These are phyloP conservation scores for Discostella pseudostelligera DNA, from an alignment of 108 stramenopile genomes.

Conservation along the genomic window DNA sequence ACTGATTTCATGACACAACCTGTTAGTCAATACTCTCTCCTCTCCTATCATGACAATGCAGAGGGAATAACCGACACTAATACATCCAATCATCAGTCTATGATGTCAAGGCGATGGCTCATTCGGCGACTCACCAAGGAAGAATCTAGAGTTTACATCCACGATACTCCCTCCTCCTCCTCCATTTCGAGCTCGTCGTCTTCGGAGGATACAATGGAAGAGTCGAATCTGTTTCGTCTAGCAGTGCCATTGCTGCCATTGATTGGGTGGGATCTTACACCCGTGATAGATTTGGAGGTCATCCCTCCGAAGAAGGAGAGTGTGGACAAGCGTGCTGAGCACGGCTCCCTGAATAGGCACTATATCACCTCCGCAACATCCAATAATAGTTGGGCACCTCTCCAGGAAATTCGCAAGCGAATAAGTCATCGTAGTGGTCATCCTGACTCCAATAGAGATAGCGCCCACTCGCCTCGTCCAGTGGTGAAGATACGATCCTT, in stretches of 20 bases:
- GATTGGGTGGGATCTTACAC: slow-evolving; percentile 51
- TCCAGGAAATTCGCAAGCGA: slow-evolving; percentile 13
- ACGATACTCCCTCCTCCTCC: neutral
- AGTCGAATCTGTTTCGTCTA: slow-evolving; percentile 41
- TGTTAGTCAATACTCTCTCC: slow-evolving; percentile 42
- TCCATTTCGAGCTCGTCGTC: neutral
- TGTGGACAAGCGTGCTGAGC: neutral
- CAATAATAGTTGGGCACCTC: slow-evolving; percentile 8
- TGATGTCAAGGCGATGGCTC: slow-evolving; percentile 32
- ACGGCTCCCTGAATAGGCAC: neutral
- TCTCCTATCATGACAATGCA: slow-evolving; percentile 45
- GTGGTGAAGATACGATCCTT: slow-evolving; percentile 43
- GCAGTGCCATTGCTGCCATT: slow-evolving; percentile 46
- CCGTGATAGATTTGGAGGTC: slow-evolving; percentile 53
- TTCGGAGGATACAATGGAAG: slow-evolving; percentile 14
- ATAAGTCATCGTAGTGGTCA: slow-evolving; percentile 7
- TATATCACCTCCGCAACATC: neutral
- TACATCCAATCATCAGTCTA: slow-evolving; percentile 1
- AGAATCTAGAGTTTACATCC: slow-evolving; percentile 24
- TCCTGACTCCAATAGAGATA: neutral
- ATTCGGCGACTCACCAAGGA: slow-evolving; percentile 35
- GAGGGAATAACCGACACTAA: slow-evolving; percentile 3
- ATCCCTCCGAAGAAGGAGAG: slow-evolving; percentile 25
- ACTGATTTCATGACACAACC: slow-evolving; percentile 51
- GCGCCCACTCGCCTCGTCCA: slow-evolving; percentile 4